Conservation (phyloP, 2,329 filamentous ascomycete genomes). For the Trichoderma citrinoviride region DNA sequence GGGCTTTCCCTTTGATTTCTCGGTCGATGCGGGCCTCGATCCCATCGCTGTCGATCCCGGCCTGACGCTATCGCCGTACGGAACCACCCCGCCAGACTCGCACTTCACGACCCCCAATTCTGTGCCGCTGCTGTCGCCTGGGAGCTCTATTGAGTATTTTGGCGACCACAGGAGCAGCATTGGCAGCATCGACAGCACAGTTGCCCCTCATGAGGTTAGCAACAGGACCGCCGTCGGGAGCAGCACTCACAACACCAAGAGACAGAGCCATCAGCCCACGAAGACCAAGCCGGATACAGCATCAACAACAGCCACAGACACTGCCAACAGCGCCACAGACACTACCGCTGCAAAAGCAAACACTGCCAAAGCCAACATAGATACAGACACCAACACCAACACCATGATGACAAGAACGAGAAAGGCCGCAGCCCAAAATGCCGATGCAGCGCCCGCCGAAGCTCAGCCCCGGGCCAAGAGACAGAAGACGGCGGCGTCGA, state of each 20-base stretch:
- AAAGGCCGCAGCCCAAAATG: background rate
- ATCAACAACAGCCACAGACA: background rate
- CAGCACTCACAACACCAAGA: background rate
- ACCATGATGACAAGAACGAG: slow-evolving; percentile 9
- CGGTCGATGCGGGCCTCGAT: background rate
- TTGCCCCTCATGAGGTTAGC: slow-evolving; percentile 15
- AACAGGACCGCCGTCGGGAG: background rate
- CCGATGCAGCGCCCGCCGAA: background rate
- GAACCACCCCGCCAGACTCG: slow-evolving; percentile 10
- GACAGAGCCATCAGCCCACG: background rate
- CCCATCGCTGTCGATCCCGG: slow-evolving; percentile 16
- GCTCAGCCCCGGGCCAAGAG: slow-evolving; percentile 9
- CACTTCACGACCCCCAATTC: slow-evolving; percentile 11
- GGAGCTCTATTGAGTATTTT: slow-evolving; percentile 20
- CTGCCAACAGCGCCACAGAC: background rate
- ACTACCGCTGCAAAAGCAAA: too few relatives aligned
- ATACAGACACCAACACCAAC: background rate
- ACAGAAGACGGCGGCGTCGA: slow-evolving; percentile 11
- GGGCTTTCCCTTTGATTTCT: slow-evolving; percentile 14
- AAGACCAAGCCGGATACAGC: background rate
- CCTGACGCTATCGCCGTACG: slow-evolving; percentile 15
- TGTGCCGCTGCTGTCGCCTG: slow-evolving; percentile 1
- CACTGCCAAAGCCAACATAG: too few relatives aligned
- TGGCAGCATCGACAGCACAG: background rate
- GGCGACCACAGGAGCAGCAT: slow-evolving; percentile 17